phyloP scores from a whole-genome alignment of 768 basidiomycete species.

The Scleroderma bovista region DNA sequence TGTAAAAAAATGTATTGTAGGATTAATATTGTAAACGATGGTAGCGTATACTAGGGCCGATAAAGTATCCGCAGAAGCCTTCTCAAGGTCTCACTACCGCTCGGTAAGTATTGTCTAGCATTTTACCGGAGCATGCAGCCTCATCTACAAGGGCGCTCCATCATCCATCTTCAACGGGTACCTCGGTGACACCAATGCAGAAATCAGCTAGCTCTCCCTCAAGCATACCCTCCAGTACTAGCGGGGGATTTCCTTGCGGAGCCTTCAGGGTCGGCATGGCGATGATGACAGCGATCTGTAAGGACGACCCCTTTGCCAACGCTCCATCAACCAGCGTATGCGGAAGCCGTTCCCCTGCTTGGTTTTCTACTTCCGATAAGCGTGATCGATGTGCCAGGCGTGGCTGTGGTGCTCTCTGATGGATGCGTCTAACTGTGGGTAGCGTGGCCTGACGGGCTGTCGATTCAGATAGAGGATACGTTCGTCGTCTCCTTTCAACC shows the following conservation, averaged over 20 bases:
- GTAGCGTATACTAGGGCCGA: too few relatives aligned
- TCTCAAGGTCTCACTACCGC: too few relatives aligned
- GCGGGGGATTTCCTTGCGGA: not conserved
- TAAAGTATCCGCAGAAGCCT: too few relatives aligned
- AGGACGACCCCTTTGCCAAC: constrained; percentile 9
- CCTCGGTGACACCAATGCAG: constrained; percentile 21
- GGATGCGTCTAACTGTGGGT: not conserved
- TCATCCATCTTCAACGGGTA: constrained; percentile 7
- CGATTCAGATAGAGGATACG: not conserved
- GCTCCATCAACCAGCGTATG: not conserved
- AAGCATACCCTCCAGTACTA: not conserved
- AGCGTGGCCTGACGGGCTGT: not conserved
- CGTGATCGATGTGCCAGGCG: not conserved
- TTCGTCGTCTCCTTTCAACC: constrained; percentile 6
- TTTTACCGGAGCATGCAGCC: too few relatives aligned
- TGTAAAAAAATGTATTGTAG: not conserved
- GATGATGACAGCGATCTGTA: constrained; percentile 38
- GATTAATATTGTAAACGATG: too few relatives aligned
- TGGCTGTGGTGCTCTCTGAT: not conserved
- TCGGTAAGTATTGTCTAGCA: too few relatives aligned
- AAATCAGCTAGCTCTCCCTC: constrained; percentile 30
- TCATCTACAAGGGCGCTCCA: too few relatives aligned
- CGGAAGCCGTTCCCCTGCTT: not conserved
- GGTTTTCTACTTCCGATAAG: not conserved
- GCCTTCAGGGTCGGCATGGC: constrained; percentile 32